A percentile compares a stretch with the other conserved stretches of the same genome.
Conservation (phyloP, 164 flowering plant genomes). For the Sedum album region DNA sequence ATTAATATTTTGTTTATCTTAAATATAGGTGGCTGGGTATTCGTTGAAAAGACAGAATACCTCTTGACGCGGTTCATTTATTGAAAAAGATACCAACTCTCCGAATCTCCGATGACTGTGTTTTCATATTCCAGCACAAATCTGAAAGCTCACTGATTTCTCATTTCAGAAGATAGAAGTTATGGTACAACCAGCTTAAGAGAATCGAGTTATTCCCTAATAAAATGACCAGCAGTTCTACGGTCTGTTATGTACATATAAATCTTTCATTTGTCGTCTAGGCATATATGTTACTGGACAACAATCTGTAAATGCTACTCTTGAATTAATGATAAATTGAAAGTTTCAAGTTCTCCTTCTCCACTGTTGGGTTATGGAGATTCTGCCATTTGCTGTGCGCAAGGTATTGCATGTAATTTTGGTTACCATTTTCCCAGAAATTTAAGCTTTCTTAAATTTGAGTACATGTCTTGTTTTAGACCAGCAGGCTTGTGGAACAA, state of each 20-base stretch:
- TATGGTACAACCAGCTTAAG: neutral
- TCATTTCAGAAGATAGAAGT: neutral
- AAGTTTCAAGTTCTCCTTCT: neutral
- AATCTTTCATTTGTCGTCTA: neutral
- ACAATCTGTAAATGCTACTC: neutral
- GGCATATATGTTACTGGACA: neutral
- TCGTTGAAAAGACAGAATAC: conserved; percentile 16
- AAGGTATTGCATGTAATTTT: no score
- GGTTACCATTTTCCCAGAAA: no score
- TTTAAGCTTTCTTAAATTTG: no score
- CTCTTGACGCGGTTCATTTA: neutral
- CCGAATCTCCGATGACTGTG: neutral
- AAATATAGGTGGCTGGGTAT: conserved; percentile 38
- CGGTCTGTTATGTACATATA: neutral
- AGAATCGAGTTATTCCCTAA: neutral
- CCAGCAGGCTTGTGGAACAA: neutral
- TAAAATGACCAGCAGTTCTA: neutral
- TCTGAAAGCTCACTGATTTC: neutral
- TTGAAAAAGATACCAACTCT: neutral
- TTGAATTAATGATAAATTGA: neutral
- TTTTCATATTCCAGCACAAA: no score
- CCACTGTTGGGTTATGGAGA: neutral
- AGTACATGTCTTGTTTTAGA: no score
- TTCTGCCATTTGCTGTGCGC: no score
- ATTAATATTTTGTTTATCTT: neutral